phyloP scores from a whole-genome alignment of 805 yeast genomes.

The Torulaspora quercuum region DNA sequence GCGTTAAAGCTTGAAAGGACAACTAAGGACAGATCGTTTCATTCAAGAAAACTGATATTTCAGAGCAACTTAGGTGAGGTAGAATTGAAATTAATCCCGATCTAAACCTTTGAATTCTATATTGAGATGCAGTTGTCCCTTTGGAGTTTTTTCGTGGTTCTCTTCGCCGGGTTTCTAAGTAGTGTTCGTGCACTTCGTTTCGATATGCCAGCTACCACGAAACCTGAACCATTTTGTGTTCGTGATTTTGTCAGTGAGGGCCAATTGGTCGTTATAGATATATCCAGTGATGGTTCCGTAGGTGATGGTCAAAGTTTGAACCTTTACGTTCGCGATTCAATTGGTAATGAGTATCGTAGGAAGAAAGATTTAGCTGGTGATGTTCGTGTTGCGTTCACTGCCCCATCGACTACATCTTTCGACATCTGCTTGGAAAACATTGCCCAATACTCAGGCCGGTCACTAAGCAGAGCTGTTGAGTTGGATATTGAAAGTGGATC shows the following conservation, averaged over 20 bases:
- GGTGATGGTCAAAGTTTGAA: slow-evolving; percentile 87
- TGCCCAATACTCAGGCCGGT: slow-evolving; percentile 39
- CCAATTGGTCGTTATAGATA: slow-evolving; percentile 81
- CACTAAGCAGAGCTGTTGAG: slow-evolving; percentile 67
- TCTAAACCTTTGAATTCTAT: background rate
- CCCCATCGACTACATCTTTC: slow-evolving; percentile 76
- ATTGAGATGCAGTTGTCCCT: slow-evolving; percentile 6
- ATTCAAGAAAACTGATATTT: slow-evolving; percentile 2
- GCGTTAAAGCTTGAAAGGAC: too few species aligned
- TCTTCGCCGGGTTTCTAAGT: slow-evolving; percentile 4
- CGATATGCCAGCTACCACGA: slow-evolving; percentile 48
- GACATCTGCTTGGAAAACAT: slow-evolving; percentile 87
- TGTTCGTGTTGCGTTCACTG: slow-evolving; percentile 75
- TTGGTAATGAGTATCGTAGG: slow-evolving; percentile 82
- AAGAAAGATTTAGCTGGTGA: slow-evolving; percentile 72
- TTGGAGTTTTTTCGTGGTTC: slow-evolving; percentile 10
- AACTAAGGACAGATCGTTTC: background rate
- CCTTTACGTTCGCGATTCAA: slow-evolving; percentile 65
- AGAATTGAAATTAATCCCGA: background rate
- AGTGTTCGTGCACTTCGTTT: slow-evolving; percentile 43
- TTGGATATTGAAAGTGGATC: slow-evolving; percentile 94
- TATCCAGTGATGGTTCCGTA: slow-evolving; percentile 64
- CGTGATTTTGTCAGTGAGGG: slow-evolving; percentile 87
- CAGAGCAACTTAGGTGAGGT: too few species aligned
- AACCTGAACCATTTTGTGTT: slow-evolving; percentile 67